A percentile compares a stretch with the other conserved stretches of the same genome.
Conservation (phyloP, 1,284 basidiomycete species). For the Cerioporus squamosus region DNA sequence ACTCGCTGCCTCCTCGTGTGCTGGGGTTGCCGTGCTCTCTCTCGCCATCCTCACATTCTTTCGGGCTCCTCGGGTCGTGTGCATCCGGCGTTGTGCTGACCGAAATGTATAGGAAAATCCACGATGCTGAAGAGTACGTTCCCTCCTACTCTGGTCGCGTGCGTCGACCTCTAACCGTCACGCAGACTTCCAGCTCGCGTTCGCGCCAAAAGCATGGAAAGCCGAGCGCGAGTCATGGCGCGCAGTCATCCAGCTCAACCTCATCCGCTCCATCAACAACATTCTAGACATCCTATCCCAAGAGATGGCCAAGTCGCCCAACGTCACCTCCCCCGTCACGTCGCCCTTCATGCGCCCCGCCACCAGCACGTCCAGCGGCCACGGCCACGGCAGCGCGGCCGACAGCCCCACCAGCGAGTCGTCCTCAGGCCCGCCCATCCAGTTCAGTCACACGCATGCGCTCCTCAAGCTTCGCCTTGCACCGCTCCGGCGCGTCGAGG, state of each 20-base stretch:
- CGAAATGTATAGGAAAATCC: constrained; percentile 30
- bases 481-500: constrained; percentile 59
- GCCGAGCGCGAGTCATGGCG: constrained; percentile 64
- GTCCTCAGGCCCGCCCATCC: constrained; percentile 13
- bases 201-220: constrained; percentile 55
- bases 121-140: constrained; percentile 36
- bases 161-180: background rate
- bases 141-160: background rate
- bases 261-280: constrained; percentile 59
- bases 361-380: constrained; percentile 26
- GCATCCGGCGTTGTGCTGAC: background rate
- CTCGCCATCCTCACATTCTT: too few species aligned
- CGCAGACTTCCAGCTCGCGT: constrained; percentile 54
- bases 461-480: constrained; percentile 53
- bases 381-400: constrained; percentile 28
- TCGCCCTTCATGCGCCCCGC: constrained; percentile 17
- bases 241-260: constrained; percentile 68
- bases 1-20: background rate
- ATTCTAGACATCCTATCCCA: constrained; percentile 56
- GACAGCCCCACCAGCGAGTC: background rate
- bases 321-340: constrained; percentile 10
- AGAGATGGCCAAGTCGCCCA: constrained; percentile 39
- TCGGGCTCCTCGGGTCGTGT: too few species aligned
- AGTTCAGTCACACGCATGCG: constrained; percentile 48
- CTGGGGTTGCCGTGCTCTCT: too few species aligned